Evolutionary conservation across 306 rosid genomes (phyloP).

Genomic region (Fragaria ananassa): DNA sequence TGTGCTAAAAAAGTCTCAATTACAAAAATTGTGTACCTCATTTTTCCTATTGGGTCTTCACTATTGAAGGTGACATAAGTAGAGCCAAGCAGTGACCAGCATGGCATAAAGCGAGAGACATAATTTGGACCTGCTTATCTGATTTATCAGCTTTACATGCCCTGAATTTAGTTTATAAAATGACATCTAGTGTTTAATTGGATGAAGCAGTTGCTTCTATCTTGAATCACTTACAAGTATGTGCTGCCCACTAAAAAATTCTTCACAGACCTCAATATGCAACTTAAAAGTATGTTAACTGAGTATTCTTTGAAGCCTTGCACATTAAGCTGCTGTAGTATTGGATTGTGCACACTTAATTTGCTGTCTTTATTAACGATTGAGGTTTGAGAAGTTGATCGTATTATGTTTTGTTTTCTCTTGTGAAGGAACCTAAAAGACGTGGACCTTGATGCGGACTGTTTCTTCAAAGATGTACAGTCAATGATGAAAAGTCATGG

Average conservation of each 20-base stretch:
- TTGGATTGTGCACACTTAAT: neutral
- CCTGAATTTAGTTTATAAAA: neutral
- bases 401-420: conserved; percentile 28
- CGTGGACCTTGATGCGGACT: conserved; percentile 70
- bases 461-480: conserved; percentile 69
- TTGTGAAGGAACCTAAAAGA: conserved; percentile 66
- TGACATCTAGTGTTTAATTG: neutral
- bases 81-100: neutral
- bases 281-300: neutral
- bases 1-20: neutral
- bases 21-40: neutral
- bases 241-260: no score
- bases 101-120: neutral
- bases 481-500: conserved; percentile 59
- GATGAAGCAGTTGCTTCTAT: neutral
- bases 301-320: neutral
- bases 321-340: neutral
- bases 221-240: neutral
- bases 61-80: neutral
- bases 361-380: neutral
- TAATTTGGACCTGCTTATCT: neutral
- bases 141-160: neutral
- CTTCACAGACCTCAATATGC: no score
- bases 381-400: conserved; percentile 8
- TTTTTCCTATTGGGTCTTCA: neutral